These are phyloP conservation scores for Acer saccharum DNA, from an alignment of 345 rosid genomes.

Conservation along the genomic window DNA sequence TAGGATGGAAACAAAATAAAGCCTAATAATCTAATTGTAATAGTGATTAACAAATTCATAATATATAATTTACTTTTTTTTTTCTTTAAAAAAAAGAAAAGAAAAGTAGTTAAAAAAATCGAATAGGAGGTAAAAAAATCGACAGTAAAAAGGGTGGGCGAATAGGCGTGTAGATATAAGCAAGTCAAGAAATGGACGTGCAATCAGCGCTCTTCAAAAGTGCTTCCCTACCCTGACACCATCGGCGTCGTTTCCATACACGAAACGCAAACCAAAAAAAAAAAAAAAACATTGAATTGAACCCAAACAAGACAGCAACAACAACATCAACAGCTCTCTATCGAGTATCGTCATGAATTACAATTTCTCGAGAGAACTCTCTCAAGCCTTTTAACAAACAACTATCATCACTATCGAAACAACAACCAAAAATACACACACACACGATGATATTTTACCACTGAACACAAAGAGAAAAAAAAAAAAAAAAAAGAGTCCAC, in stretches of 20 bases:
- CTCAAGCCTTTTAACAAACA: not conserved
- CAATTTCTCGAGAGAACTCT: not conserved
- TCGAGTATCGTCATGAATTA: not conserved
- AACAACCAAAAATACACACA: not conserved
- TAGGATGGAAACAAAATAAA: too few species aligned
- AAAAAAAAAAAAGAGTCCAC: not conserved
- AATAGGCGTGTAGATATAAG: not conserved
- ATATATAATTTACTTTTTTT: too few species aligned
- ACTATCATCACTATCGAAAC: not conserved
- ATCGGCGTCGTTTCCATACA: slow-evolving; percentile 45
- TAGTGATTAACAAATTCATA: too few species aligned
- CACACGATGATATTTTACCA: slow-evolving; percentile 8
- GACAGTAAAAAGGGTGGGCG: not conserved
- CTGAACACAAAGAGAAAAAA: not conserved
- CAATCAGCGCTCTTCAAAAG: too few species aligned
- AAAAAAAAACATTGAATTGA: too few species aligned
- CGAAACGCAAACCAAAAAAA: not conserved
- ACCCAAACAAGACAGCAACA: not conserved
- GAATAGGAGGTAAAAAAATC: too few species aligned
- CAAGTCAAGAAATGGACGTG: not conserved
- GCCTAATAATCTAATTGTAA: too few species aligned
- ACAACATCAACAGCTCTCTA: too few species aligned
- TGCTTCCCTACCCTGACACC: not conserved
- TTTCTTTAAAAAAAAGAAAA: too few species aligned
- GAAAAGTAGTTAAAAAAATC: too few species aligned